Percentiles rank a stretch among this genome's conserved stretches.
Evolutionary conservation across 2,329 filamentous ascomycete genomes (phyloP).

Genomic region (Colletotrichum ledebouriae): DNA sequence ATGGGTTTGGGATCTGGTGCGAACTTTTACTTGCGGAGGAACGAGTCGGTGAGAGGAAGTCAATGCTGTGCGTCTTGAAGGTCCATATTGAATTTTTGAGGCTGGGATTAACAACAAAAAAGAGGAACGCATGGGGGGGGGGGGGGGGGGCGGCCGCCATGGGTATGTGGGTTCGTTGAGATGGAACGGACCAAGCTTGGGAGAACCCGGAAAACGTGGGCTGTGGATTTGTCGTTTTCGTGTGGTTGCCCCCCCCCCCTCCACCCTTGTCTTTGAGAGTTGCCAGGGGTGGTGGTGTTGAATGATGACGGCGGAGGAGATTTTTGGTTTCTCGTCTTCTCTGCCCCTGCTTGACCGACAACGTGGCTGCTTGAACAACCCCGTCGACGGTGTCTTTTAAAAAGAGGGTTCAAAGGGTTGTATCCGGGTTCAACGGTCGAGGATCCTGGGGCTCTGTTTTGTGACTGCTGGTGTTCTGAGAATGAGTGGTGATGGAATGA

Average conservation of each 20-base stretch:
- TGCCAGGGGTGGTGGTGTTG: neutral
- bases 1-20: neutral
- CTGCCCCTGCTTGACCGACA: neutral
- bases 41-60: slow-evolving; percentile 19
- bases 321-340: too few relatives aligned
- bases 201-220: slow-evolving; percentile 25
- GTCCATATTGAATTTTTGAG: neutral
- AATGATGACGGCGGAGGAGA: neutral
- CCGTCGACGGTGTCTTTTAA: slow-evolving; percentile 10
- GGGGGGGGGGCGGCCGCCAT: neutral
- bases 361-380: slow-evolving; percentile 3
- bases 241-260: neutral
- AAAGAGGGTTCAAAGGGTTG: neutral
- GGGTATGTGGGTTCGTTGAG: slow-evolving; percentile 15
- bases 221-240: slow-evolving; percentile 30
- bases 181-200: slow-evolving; percentile 16
- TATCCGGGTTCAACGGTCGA: neutral
- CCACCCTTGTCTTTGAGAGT: slow-evolving; percentile 22
- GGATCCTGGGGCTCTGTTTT: neutral
- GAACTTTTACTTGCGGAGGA: slow-evolving; percentile 16
- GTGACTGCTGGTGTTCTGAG: neutral
- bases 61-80: neutral
- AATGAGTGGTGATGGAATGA: slow-evolving; percentile 8
- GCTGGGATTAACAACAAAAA: neutral
- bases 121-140: neutral